Base-by-base conservation (phyloP, 345 rosid genomes). In the Odontarrhena argentea region DNA sequence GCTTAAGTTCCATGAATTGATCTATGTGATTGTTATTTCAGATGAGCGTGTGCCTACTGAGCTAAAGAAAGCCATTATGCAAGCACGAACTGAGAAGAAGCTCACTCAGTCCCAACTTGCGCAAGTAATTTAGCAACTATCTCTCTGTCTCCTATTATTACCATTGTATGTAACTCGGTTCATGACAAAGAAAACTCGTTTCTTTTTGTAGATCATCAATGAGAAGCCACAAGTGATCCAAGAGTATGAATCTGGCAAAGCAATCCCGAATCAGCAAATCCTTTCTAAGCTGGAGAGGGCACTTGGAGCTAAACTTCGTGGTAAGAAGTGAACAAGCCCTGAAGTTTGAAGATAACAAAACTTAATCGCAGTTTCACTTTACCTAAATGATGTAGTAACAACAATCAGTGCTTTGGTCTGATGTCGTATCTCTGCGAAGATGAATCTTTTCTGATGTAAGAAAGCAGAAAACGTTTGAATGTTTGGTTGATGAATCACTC, bases 181-280 rank as follows among this genome's bases (percentile, higher is more conserved):
- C 47, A 11, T 53, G 49, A 36, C 50, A 35, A 59, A 1, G 1
- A 1, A 6, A 10, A n/a, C 2, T 2, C 49, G 13, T 24, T 60
- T 53, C 8, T 14, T 8, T 57, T 7, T 46, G 69, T 85, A 91
- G 99, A 1, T 85, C 63, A 91, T 95, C 76, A 95, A 95, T 62
- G 99, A 91, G 76, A 91, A 95, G 81, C 97, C 99, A 38, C 97
- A 88, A 76, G 76, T 89, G 40, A 84, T 95, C 46, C 97, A 95
- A 73, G 99, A 95, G 77, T 95, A 91, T 0, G 97, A 95, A 68
- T 83, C 97, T 45, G 99, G 99, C 36, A 95, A 95, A 75, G 97
- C 99, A 42, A 89, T 95, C 55, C 99, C 99, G 0, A 95, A 95
- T 50, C 99, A 95, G 65, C 96, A 91, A 81, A 82, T 89, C 47